phyloP scores from a whole-genome alignment of 495 filamentous ascomycete genomes.

The Aspergillus haitiensis region DNA sequence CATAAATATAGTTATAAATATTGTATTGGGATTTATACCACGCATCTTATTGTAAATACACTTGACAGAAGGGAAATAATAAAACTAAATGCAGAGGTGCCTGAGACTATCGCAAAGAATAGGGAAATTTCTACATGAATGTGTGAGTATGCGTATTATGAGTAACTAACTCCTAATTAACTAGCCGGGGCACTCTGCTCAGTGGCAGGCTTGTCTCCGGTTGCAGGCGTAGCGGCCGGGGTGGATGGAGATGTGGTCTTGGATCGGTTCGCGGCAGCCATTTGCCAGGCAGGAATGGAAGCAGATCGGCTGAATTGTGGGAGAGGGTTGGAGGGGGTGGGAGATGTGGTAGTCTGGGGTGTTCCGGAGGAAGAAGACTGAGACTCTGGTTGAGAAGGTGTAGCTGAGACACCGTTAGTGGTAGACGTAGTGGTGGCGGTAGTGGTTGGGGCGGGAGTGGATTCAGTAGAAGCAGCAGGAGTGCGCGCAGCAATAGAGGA shows the following conservation, averaged over 20 bases:
- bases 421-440: slow-evolving; percentile 31
- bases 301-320: slow-evolving; percentile 54
- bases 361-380: slow-evolving; percentile 39
- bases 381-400: slow-evolving; percentile 33
- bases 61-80: background rate
- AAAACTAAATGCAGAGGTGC: slow-evolving; percentile 3
- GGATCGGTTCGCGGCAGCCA: slow-evolving; percentile 67
- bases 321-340: slow-evolving; percentile 38
- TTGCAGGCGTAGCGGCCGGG: slow-evolving; percentile 24
- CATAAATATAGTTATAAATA: too few relatives aligned
- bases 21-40: too few relatives aligned
- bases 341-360: slow-evolving; percentile 35
- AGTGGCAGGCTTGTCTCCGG: slow-evolving; percentile 20
- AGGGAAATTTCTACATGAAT: slow-evolving; percentile 22
- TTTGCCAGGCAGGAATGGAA: slow-evolving; percentile 90
- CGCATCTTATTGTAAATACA: background rate
- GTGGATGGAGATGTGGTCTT: slow-evolving; percentile 42
- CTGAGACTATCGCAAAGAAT: slow-evolving; percentile 7
- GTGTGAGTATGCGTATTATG: slow-evolving; percentile 1
- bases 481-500: slow-evolving; percentile 38
- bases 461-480: slow-evolving; percentile 32
- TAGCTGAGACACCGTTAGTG: slow-evolving; percentile 36
- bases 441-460: slow-evolving; percentile 29
- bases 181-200: slow-evolving; percentile 38
- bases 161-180: slow-evolving; percentile 18